Percentiles rank a stretch among this genome's conserved stretches.
Conservation (phyloP, 345 rosid species). For the Eucalyptus albens region DNA sequence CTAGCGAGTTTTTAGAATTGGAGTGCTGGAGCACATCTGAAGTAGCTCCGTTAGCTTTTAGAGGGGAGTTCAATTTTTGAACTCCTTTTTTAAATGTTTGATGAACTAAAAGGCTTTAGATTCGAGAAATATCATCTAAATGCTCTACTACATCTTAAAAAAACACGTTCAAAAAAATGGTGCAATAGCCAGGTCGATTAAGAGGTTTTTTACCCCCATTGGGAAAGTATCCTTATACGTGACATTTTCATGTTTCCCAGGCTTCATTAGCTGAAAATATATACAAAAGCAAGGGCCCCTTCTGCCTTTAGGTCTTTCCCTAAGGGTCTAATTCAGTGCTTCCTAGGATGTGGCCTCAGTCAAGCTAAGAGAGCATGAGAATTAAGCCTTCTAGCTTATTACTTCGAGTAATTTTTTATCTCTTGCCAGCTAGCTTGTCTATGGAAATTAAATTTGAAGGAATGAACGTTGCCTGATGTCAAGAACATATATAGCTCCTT, state of each 20-base stretch:
- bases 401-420: neutral
- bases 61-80: neutral
- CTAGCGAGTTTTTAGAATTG: neutral
- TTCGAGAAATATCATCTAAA: neutral
- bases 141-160: neutral
- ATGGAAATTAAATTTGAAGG: neutral
- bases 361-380: neutral
- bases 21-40: neutral
- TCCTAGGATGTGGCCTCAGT: neutral
- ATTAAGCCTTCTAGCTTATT: neutral
- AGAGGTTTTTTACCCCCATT: neutral
- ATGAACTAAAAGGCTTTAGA: neutral
- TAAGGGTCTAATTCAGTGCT: neutral
- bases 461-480: neutral
- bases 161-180: neutral
- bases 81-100: neutral
- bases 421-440: neutral
- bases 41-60: neutral
- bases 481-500: neutral
- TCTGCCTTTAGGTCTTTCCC: neutral
- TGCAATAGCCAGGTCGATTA: neutral
- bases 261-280: neutral
- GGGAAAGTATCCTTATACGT: neutral
- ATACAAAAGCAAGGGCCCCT: neutral
- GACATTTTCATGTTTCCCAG: neutral